These are phyloP conservation scores for Cudoniella acicularis DNA, from an alignment of 495 filamentous ascomycete species.

Conservation along the genomic window DNA sequence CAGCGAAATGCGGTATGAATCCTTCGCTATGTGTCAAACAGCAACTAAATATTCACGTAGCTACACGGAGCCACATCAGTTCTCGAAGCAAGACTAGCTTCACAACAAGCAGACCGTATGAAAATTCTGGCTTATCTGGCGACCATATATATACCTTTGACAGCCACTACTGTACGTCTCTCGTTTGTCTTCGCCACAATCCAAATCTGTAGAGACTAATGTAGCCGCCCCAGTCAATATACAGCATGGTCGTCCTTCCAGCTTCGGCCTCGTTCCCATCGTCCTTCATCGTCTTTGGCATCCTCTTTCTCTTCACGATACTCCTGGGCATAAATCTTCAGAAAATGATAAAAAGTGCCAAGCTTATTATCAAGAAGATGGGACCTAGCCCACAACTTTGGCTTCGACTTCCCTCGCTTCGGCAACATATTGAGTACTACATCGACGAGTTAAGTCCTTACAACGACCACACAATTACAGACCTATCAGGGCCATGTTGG, in stretches of 20 bases:
- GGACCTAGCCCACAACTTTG: background rate
- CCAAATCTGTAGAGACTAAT: background rate
- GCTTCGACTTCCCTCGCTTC: background rate
- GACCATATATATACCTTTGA: background rate
- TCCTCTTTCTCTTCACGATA: background rate
- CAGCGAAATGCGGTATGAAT: background rate
- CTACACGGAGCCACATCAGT: background rate
- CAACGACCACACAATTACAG: background rate
- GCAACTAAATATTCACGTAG: background rate
- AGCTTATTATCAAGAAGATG: background rate
- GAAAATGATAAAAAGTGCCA: background rate
- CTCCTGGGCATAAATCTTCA: background rate
- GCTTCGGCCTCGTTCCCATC: background rate
- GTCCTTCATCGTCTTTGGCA: background rate
- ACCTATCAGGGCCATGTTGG: background rate
- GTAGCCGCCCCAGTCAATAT: background rate
- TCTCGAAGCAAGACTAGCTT: background rate
- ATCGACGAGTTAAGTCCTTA: background rate
- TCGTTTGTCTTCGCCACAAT: background rate
- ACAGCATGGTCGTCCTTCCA: background rate
- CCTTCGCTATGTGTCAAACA: background rate
- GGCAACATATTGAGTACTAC: background rate
- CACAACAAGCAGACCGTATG: background rate
- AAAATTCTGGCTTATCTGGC: background rate
- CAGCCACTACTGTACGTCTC: background rate